phyloP scores from a whole-genome alignment of 768 basidiomycete genomes.

The Mycena sanguinolenta region DNA sequence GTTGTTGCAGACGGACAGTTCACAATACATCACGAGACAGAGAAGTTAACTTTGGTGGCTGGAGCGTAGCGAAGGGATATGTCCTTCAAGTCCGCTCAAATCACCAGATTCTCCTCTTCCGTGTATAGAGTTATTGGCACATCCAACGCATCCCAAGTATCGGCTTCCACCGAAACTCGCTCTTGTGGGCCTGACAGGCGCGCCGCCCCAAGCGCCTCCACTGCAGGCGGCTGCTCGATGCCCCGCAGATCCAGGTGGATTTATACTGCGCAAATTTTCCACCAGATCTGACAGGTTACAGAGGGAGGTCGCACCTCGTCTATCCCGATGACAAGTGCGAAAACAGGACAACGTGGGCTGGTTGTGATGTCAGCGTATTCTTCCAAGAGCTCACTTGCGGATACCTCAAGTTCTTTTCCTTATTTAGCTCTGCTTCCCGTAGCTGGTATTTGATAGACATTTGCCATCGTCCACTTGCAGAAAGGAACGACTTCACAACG shows the following conservation, averaged over 20 bases:
- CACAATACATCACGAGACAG: too few relatives aligned
- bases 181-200: too few relatives aligned
- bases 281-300: background rate
- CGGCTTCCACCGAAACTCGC: too few relatives aligned
- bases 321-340: conserved; percentile 30
- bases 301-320: conserved; percentile 9
- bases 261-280: conserved; percentile 19
- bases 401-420: background rate
- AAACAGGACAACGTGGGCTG: conserved; percentile 19
- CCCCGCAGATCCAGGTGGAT: conserved; percentile 51
- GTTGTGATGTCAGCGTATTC: too few relatives aligned
- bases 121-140: too few relatives aligned
- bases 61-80: too few relatives aligned
- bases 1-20: background rate
- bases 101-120: too few relatives aligned
- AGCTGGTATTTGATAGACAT: conserved; percentile 26
- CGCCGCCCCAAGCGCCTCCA: too few relatives aligned
- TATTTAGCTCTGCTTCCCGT: conserved; percentile 6
- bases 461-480: conserved; percentile 3
- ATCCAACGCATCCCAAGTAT: too few relatives aligned
- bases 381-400: background rate
- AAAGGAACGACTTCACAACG: too few relatives aligned
- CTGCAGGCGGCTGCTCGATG: conserved; percentile 52
- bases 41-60: too few relatives aligned
- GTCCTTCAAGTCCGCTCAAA: too few relatives aligned